Conservation (phyloP, 2,329 filamentous ascomycete species). For the Fusarium newnesense region DNA sequence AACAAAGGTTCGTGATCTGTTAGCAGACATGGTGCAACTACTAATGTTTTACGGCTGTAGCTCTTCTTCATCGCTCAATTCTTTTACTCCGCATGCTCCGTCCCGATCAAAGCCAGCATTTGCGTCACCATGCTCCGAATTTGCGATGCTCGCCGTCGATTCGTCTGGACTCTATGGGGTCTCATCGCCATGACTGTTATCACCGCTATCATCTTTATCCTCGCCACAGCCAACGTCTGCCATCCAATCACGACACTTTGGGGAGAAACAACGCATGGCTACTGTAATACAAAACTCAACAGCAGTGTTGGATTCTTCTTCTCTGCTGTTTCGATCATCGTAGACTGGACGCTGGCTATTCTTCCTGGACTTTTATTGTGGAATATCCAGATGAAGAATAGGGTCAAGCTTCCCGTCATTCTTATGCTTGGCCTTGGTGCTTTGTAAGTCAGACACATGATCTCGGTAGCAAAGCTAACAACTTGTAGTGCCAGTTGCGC, state of each 20-base stretch:
- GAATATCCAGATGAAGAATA: slow-evolving; percentile 42
- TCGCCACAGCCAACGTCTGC: slow-evolving; percentile 39
- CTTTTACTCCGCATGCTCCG: slow-evolving; percentile 34
- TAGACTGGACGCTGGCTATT: slow-evolving; percentile 41
- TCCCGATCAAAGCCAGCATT: slow-evolving; percentile 44
- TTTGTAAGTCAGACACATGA: slow-evolving; percentile 9
- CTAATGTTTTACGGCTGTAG: background rate
- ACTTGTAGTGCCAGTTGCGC: slow-evolving; percentile 31
- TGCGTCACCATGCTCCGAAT: slow-evolving; percentile 45
- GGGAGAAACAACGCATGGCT: slow-evolving; percentile 26
- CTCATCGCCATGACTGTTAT: slow-evolving; percentile 22
- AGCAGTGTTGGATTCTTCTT: slow-evolving; percentile 41
- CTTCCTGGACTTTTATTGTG: slow-evolving; percentile 42
- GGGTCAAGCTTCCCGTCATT: slow-evolving; percentile 36
- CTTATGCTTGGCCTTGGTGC: slow-evolving; percentile 36
- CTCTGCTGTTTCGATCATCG: slow-evolving; percentile 41
- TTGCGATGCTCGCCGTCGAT: slow-evolving; percentile 26
- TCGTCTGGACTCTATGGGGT: slow-evolving; percentile 26
- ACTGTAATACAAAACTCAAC: slow-evolving; percentile 29
- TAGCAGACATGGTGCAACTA: rapidly evolving
- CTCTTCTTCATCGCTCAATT: slow-evolving; percentile 38
- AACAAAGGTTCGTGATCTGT: slow-evolving; percentile 14
- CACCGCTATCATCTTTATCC: slow-evolving; percentile 32
- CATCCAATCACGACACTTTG: slow-evolving; percentile 41
- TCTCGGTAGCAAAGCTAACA: background rate